phyloP scores from a whole-genome alignment of 495 filamentous ascomycete genomes.

The Pyronema domesticum region DNA sequence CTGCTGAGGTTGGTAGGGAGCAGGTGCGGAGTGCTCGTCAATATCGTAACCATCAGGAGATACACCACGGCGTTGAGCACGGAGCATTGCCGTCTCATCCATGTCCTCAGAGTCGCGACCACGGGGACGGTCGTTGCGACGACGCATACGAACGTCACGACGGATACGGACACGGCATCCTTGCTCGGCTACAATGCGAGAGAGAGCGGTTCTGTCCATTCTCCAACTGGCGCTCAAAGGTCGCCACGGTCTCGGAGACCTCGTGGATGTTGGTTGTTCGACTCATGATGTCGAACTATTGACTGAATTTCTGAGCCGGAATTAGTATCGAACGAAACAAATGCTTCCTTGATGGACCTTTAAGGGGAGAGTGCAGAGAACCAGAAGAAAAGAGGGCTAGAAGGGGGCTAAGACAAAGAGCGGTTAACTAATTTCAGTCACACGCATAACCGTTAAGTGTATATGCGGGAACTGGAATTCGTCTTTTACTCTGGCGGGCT shows the following conservation, averaged over 20 bases:
- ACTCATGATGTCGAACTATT: slow-evolving; percentile 13
- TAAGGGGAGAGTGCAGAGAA: too few species aligned
- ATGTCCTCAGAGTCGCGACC: slow-evolving; percentile 23
- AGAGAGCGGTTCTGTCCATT: slow-evolving; percentile 69
- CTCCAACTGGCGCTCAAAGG: slow-evolving; percentile 48
- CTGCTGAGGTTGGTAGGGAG: slow-evolving; percentile 6
- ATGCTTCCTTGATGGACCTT: too few species aligned
- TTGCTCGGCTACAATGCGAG: slow-evolving; percentile 85
- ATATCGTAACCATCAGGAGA: slow-evolving; percentile 22
- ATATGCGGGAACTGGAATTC: too few species aligned
- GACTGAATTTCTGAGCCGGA: neutral
- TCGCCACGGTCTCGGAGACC: slow-evolving; percentile 31
- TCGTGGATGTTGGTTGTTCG: slow-evolving; percentile 21
- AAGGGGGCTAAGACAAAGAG: too few species aligned
- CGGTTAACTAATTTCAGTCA: too few species aligned
- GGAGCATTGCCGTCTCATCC: slow-evolving; percentile 23
- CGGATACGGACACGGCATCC: slow-evolving; percentile 93
- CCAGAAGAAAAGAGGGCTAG: too few species aligned
- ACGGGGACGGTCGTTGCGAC: slow-evolving; percentile 26
- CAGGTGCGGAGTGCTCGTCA: slow-evolving; percentile 11
- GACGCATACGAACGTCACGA: slow-evolving; percentile 91
- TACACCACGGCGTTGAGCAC: slow-evolving; percentile 12
- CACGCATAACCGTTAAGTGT: too few species aligned
- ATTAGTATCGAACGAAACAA: too few species aligned
- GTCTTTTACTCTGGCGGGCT: too few species aligned